These are phyloP conservation scores for Isoetes taiwanensis DNA, from an alignment of 75 land plant genomes.

Conservation along the genomic window DNA sequence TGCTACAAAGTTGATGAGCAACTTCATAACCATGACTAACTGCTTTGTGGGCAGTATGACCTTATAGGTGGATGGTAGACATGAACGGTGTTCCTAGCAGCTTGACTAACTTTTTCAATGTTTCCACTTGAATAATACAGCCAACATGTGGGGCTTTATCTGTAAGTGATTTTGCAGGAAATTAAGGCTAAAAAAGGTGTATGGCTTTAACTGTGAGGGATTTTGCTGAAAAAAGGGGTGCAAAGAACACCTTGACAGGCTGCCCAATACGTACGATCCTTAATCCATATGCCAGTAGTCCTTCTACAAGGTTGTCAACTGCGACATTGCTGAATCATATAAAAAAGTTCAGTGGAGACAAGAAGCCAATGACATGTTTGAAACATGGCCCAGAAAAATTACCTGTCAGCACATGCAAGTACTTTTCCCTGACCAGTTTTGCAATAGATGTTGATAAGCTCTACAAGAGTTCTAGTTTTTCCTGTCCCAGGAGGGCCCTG, in stretches of 20 bases:
- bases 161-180: no score
- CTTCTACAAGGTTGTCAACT: conserved; percentile 34
- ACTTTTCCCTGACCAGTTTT: conserved; percentile 23
- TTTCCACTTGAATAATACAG: no score
- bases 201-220: background rate
- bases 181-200: no score
- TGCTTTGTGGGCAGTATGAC: no score
- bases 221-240: background rate
- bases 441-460: conserved; percentile 19
- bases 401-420: conserved; percentile 38
- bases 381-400: background rate
- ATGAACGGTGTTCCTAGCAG: no score
- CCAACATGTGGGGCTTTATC: no score
- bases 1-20: no score
- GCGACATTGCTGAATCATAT: conserved; percentile 27
- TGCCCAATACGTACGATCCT: conserved; percentile 28
- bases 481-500: conserved; percentile 39
- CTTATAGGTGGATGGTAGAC: no score
- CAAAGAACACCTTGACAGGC: conserved; percentile 27
- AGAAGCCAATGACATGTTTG: background rate
- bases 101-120: no score
- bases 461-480: conserved; percentile 24
- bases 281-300: conserved; percentile 26
- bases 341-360: background rate
- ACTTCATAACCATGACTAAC: no score